phyloP scores from a whole-genome alignment of 306 rosid species.

The Prunus armeniaca region DNA sequence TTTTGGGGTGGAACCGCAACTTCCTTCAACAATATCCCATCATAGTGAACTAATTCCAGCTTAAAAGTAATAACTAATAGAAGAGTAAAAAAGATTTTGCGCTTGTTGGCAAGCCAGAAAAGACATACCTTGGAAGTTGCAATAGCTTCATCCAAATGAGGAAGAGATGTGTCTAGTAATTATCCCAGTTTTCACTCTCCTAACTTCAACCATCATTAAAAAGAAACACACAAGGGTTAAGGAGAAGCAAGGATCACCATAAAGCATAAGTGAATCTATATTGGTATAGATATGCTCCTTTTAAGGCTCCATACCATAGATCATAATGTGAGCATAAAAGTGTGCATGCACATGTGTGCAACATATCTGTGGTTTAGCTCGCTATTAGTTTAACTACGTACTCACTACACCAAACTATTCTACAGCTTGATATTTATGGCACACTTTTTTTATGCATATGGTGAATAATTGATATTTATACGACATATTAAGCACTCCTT shows the following conservation, averaged over 20 bases:
- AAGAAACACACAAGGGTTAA: neutral
- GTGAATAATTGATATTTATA: too few relatives aligned
- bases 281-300: neutral
- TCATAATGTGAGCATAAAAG: neutral
- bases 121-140: conserved; percentile 81
- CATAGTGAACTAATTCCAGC: neutral
- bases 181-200: conserved; percentile 96
- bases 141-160: conserved; percentile 97
- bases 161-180: conserved; percentile 88
- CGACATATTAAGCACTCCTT: too few relatives aligned
- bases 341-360: neutral
- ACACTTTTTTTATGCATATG: too few relatives aligned
- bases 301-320: too few relatives aligned
- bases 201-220: conserved; percentile 46
- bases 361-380: neutral
- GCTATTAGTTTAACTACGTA: conserved; percentile 39
- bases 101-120: conserved; percentile 12
- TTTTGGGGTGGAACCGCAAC: too few relatives aligned
- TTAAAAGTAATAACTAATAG: neutral
- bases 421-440: too few relatives aligned
- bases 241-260: neutral
- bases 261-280: neutral
- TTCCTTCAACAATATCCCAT: neutral
- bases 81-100: neutral
- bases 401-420: neutral